Base-by-base conservation (phyloP, 2,329 filamentous ascomycete genomes). In the Phaeophleospora eucalypticola region DNA sequence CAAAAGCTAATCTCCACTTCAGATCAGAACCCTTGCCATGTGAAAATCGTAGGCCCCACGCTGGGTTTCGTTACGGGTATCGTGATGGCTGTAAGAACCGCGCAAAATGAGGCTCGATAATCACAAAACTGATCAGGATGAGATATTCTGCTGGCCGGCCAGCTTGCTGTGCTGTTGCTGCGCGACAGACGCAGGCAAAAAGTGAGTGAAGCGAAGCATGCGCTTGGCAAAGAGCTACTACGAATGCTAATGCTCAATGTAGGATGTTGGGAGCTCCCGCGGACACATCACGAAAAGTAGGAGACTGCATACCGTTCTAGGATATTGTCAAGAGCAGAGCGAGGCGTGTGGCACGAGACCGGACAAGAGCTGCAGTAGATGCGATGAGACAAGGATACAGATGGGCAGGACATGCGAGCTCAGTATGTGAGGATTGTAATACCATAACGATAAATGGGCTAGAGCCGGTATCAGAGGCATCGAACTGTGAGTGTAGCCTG, bases 11-110 rank as follows among this genome's bases (percentile, higher is more conserved):
- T 15, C 7, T 12, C 10, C 20, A 9, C 9, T 41, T 4, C 40
- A 42, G 45, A 68, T 36, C 64, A 68, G 45, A 67, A 67, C 38
- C 65, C 65, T 16, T 68, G 65, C 54, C 64, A 68, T 42, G 52
- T 66, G 47, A 68, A 68, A 40, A 52, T 68, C 7, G 65, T 68
- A 6, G 65, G 65, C 9, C 65, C 65, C n/a, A 68, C 65, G 4
- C 52, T 67, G 3, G 65, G 65, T 10, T 68, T 68, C 53, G 41
- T 61, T 7, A 53, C 60, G 15, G 62, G 58, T 10, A 56, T 68
- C 20, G 53, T 60, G 18, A 58, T 66, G 52, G 65, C 65, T 21
- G 58, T 60, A 56, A 53, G 55, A 41, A 36, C 35, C 45, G 34
- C 12, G 16, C 8, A 4, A 1, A 9, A 8, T 14, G 9, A 4